These are phyloP conservation scores for Paspalum vaginatum DNA, from an alignment of 176 grass and related monocot species.

Conservation along the genomic window DNA sequence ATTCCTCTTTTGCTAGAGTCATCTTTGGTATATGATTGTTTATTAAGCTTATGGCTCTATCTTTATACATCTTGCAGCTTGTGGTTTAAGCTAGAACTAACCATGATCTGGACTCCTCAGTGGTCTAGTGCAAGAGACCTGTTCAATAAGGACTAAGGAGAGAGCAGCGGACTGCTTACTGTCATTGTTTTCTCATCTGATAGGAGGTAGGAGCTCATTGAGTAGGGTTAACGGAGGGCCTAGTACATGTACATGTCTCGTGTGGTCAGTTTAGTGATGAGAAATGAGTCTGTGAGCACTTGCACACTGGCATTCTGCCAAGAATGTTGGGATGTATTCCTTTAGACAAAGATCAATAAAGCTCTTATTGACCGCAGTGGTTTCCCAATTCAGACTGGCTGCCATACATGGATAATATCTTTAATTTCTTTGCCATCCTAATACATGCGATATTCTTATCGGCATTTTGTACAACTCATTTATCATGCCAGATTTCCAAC, in stretches of 20 bases:
- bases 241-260: slow-evolving; percentile 37
- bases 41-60: neutral
- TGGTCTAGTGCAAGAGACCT: slow-evolving; percentile 66
- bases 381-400: neutral
- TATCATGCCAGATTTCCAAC: neutral
- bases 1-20: neutral
- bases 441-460: neutral
- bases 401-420: neutral
- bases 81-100: slow-evolving; percentile 44
- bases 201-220: neutral
- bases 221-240: slow-evolving; percentile 19
- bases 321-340: slow-evolving; percentile 18
- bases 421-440: neutral
- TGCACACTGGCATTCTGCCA: neutral
- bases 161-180: slow-evolving; percentile 20
- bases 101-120: slow-evolving; percentile 24
- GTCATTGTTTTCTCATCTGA: slow-evolving; percentile 29
- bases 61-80: slow-evolving; percentile 20
- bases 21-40: neutral
- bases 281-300: neutral
- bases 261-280: slow-evolving; percentile 31
- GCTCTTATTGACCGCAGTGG: slow-evolving; percentile 22
- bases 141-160: slow-evolving; percentile 33
- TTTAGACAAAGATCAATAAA: slow-evolving; percentile 49
- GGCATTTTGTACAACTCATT: neutral